Percentiles rank a stretch among this genome's conserved stretches.
These are phyloP conservation scores for Aspergillus bertholletiae DNA, from an alignment of 495 filamentous ascomycete species.

Conservation along the genomic window DNA sequence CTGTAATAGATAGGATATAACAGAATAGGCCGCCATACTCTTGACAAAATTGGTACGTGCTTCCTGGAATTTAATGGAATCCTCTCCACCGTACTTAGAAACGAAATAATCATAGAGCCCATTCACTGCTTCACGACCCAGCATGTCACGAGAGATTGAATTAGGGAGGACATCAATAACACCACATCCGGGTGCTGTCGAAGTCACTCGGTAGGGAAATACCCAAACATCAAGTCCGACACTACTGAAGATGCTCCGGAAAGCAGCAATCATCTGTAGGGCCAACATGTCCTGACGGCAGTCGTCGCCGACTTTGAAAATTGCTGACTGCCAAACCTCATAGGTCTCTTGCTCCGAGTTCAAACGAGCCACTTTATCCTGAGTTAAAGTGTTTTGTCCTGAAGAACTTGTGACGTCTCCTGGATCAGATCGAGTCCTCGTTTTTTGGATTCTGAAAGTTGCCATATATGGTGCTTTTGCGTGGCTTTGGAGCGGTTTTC, in stretches of 20 bases:
- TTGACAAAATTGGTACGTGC: conserved; percentile 97
- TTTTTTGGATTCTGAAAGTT: conserved; percentile 92
- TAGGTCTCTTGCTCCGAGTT: conserved; percentile 51
- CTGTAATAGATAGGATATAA: conserved; percentile 93
- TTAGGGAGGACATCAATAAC: conserved; percentile 98
- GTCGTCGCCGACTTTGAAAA: conserved; percentile 99
- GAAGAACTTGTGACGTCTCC: conserved; percentile 9
- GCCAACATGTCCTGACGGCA: conserved; percentile 96
- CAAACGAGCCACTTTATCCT: background rate
- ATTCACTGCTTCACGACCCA: conserved; percentile 95
- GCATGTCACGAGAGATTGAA: conserved; percentile 97
- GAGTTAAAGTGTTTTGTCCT: background rate
- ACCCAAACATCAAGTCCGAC: conserved; percentile 96
- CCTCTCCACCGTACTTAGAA: conserved; percentile 93
- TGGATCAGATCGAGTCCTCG: conserved; percentile 39
- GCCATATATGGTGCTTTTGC: conserved; percentile 99
- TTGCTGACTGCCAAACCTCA: conserved; percentile 97
- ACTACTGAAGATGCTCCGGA: conserved; percentile 90
- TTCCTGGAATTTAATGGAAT: conserved; percentile 89
- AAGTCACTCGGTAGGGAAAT: conserved; percentile 94
- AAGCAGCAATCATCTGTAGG: conserved; percentile 95
- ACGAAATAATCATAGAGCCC: conserved; percentile 97
- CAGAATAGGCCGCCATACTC: conserved; percentile 99
- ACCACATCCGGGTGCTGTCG: conserved; percentile 96
- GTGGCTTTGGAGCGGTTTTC: conserved; percentile 94